Evolutionary conservation across 441 rosid species (phyloP).

Genomic region (Pelargonium myrrhifolium): DNA sequence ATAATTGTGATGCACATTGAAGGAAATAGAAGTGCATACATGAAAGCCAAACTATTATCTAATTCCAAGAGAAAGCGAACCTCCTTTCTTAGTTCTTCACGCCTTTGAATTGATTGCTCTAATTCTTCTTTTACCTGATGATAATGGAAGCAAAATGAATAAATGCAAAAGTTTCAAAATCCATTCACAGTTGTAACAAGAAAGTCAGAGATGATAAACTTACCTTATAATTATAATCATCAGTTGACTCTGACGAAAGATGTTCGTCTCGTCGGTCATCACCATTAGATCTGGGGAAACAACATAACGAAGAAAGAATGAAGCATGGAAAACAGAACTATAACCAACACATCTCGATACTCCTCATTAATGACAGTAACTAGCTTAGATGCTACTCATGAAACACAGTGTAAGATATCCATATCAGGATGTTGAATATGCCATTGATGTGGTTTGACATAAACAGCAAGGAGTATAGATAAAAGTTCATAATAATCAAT

Average conservation of each 20-base stretch:
- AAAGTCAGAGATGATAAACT: slow-evolving; percentile 10
- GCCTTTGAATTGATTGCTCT: slow-evolving; percentile 39
- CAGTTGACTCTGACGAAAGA: slow-evolving; percentile 42
- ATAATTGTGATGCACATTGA: not conserved
- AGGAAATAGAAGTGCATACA: slow-evolving; percentile 5
- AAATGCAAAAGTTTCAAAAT: not conserved
- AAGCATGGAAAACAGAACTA: slow-evolving; percentile 15
- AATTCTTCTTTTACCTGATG: slow-evolving; percentile 55
- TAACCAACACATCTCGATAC: not conserved
- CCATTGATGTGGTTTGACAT: no score
- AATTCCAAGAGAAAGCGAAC: slow-evolving; percentile 27
- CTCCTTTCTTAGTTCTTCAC: slow-evolving; percentile 53
- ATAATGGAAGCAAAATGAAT: slow-evolving; percentile 11
- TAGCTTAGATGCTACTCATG: not conserved
- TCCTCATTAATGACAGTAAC: not conserved
- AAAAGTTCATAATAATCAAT: not conserved
- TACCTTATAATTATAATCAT: slow-evolving; percentile 45
- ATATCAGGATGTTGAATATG: no score
- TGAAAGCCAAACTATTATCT: not conserved
- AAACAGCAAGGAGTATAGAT: no score
- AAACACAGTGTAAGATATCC: not conserved
- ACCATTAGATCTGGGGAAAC: slow-evolving; percentile 31
- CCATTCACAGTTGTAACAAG: not conserved
- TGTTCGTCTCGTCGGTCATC: slow-evolving; percentile 38
- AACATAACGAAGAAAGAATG: slow-evolving; percentile 9